These are phyloP conservation scores for Mikania micrantha DNA, from an alignment of 129 eudicot genomes.

Conservation along the genomic window DNA sequence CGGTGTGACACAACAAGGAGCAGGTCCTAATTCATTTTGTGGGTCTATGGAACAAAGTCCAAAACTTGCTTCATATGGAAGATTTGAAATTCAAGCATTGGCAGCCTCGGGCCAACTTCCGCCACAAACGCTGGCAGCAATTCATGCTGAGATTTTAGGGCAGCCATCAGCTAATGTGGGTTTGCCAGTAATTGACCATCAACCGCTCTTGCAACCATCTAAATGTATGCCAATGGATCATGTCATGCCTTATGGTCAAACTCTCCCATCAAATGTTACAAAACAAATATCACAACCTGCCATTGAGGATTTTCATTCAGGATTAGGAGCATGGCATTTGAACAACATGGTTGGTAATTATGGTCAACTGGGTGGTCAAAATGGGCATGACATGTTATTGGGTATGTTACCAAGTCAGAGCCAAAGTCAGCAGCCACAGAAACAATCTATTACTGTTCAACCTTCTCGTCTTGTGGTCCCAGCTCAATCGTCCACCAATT, in stretches of 20 bases:
- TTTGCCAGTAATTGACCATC: conserved; percentile 47
- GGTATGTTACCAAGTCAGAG: conserved; percentile 36
- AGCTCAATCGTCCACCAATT: conserved; percentile 31
- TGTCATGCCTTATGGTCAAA: conserved; percentile 51
- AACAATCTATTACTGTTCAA: conserved; percentile 52
- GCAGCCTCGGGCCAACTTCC: conserved; percentile 73
- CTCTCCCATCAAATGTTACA: conserved; percentile 36
- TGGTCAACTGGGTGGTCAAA: conserved; percentile 34
- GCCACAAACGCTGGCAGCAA: conserved; percentile 59
- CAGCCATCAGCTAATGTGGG: conserved; percentile 41
- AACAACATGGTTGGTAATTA: conserved; percentile 35
- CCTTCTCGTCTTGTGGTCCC: conserved; percentile 78
- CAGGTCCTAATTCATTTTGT: conserved; percentile 45
- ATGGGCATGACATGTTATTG: conserved; percentile 34
- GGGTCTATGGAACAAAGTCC: conserved; percentile 48
- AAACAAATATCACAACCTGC: conserved; percentile 39
- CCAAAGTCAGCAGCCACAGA: conserved; percentile 38
- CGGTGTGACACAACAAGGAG: conserved; percentile 61
- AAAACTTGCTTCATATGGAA: conserved; percentile 42
- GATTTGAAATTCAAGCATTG: conserved; percentile 62
- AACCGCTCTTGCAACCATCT: conserved; percentile 44
- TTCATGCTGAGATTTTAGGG: conserved; percentile 67
- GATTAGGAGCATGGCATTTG: conserved; percentile 37
- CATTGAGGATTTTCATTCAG: conserved; percentile 38
- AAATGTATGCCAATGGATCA: conserved; percentile 38